Evolutionary conservation across 352 stramenopile species (phyloP).

Genomic region (Phytophthora quininea): DNA sequence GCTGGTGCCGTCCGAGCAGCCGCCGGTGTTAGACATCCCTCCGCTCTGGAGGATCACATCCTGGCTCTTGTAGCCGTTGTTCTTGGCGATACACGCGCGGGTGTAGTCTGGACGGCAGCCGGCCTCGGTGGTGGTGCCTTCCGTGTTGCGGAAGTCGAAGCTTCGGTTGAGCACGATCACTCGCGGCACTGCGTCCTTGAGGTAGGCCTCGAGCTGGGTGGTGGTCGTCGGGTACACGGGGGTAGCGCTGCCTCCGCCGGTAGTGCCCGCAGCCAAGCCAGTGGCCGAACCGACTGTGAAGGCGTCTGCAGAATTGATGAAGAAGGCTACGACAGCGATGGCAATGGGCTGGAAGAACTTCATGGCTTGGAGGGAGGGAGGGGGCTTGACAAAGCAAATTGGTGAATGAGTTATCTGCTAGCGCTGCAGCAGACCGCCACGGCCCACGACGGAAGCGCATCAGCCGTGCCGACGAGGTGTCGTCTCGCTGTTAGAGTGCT

Average conservation of each 20-base stretch:
- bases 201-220: conserved; percentile 37
- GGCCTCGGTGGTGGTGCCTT: conserved; percentile 47
- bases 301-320: conserved; percentile 21
- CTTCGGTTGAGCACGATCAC: conserved; percentile 47
- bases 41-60: conserved; percentile 38
- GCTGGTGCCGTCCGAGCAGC: conserved; percentile 22
- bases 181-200: conserved; percentile 29
- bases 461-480: neutral
- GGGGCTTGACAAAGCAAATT: conserved; percentile 9
- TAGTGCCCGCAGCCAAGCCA: conserved; percentile 38
- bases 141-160: conserved; percentile 48
- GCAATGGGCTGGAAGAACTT: conserved; percentile 31
- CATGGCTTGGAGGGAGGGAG: conserved; percentile 11
- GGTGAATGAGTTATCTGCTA: conserved; percentile 9
- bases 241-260: conserved; percentile 37
- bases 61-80: conserved; percentile 50
- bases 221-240: conserved; percentile 44
- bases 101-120: conserved; percentile 46
- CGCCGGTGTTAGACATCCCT: conserved; percentile 29
- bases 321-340: conserved; percentile 23
- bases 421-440: neutral
- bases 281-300: conserved; percentile 34
- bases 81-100: conserved; percentile 35
- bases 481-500: conserved; percentile 22
- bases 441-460: no score